Evolutionary conservation across 106 monocot species (phyloP).

Genomic region (Apostasia shenzhenica): DNA sequence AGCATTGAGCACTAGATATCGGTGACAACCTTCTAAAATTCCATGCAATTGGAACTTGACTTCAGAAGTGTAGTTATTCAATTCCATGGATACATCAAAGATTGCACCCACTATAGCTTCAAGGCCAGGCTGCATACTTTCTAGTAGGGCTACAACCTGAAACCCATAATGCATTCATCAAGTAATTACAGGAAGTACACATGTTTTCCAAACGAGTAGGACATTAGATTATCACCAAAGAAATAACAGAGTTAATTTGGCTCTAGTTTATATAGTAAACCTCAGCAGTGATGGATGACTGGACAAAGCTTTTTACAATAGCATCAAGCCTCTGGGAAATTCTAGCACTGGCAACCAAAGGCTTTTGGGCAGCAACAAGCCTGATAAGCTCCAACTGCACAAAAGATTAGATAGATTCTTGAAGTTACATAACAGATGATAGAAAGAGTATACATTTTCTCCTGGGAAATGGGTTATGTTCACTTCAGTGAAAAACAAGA

Average conservation of each 20-base stretch:
- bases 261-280: constrained; percentile 22
- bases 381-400: constrained; percentile 82
- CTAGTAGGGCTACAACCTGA: constrained; percentile 63
- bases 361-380: constrained; percentile 65
- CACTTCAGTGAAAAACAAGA: too few relatives aligned
- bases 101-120: constrained; percentile 63
- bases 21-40: constrained; percentile 75
- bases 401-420: not conserved
- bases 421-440: too few relatives aligned
- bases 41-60: constrained; percentile 46
- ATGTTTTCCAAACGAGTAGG: not conserved
- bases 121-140: constrained; percentile 71
- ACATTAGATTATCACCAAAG: constrained; percentile 2
- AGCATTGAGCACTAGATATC: not conserved
- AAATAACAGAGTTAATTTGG: not conserved
- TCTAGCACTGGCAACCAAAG: constrained; percentile 50
- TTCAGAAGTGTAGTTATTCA: constrained; percentile 22
- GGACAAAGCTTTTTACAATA: constrained; percentile 23
- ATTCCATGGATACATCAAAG: constrained; percentile 57
- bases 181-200: not conserved
- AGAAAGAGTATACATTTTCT: too few relatives aligned
- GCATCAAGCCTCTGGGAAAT: constrained; percentile 52
- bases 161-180: not conserved
- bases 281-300: constrained; percentile 32
- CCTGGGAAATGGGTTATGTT: too few relatives aligned